These are phyloP conservation scores for Erodium moschatum DNA, from an alignment of 441 rosid species.

Conservation along the genomic window DNA sequence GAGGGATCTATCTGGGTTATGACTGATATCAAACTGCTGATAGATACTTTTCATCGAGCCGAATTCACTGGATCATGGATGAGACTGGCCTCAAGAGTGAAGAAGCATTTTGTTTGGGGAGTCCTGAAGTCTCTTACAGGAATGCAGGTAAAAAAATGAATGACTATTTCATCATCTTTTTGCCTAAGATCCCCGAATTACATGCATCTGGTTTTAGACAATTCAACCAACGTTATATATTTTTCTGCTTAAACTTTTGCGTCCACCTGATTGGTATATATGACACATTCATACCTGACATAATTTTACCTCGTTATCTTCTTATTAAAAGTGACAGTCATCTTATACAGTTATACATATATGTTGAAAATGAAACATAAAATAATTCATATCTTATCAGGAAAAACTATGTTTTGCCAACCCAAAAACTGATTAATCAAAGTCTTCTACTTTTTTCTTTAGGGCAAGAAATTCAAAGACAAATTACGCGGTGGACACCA, in stretches of 20 bases:
- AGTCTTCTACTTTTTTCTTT: conserved; percentile 16
- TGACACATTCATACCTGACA: not conserved
- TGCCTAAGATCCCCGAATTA: not conserved
- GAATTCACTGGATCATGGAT: conserved; percentile 97
- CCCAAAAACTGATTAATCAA: not conserved
- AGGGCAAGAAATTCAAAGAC: conserved; percentile 98
- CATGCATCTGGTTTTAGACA: not conserved
- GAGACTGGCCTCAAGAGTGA: conserved; percentile 83
- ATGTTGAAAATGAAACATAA: not conserved
- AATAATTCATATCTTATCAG: not conserved
- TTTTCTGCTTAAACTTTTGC: not conserved
- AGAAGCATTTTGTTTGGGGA: conserved; percentile 96
- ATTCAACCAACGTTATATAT: not conserved
- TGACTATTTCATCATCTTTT: not conserved
- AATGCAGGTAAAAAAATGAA: conserved; percentile 60
- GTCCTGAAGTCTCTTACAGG: conserved; percentile 94
- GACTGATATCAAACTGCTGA: conserved; percentile 80
- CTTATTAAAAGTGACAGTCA: no score
- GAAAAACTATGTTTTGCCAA: not conserved
- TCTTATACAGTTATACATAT: no score
- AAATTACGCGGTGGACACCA: conserved; percentile 40
- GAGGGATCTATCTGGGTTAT: conserved; percentile 85
- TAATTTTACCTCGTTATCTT: not conserved
- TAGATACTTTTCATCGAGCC: conserved; percentile 86
- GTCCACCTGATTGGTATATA: not conserved